Evolutionary conservation across 441 rosid genomes (phyloP), one percentile per base, ranked within the genome.

Genomic region (Adansonia grandidieri): DNA sequence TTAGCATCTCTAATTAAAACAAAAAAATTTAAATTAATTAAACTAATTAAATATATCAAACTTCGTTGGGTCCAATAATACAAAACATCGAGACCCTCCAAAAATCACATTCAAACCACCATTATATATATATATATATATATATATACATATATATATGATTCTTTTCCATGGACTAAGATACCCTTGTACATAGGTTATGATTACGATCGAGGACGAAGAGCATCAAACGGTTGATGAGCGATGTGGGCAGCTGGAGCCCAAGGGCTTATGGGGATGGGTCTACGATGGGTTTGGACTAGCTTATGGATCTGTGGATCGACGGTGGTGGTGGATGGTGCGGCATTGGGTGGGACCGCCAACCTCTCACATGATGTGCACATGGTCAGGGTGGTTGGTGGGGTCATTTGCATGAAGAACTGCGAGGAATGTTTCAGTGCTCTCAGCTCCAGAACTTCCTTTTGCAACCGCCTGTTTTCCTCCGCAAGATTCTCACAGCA

Each of bases 341-440:
- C 51, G 28, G 82, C 65, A 9, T 87, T 68, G 0, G 83, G 88
- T 40, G 97, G 96, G 83, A 86, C 91, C 54, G 87, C 90, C 9
- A 94, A 93, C 74, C 96, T 97, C 88, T 94, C 97, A 77, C 99
- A 96, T 4, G 98, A 93, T 17, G 98, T 94, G 83, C 99, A 96
- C 93, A 96, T 92, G 90, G 98, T 94, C 32, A 96, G 89, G 10
- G 99, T 96, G 11, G 98, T 94, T 0, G 99, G 99, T 79, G 97
- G 99, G 85, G 88, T 86, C 98, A 93, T 92, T 72, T 91, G 97
- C 99, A 94, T 92, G 96, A 90, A 94, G 81, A 92, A 89, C 84
- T 94, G 97, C 7, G 98, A 94, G 87, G 97, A 96, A 7, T 90
- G 92, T 84, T 94, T 94, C 78, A 93, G 89, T 76, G 98, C 95